These are phyloP conservation scores for Saccharomycopsis crataegensis DNA, from an alignment of 1,139 yeast genomes.

Conservation along the genomic window DNA sequence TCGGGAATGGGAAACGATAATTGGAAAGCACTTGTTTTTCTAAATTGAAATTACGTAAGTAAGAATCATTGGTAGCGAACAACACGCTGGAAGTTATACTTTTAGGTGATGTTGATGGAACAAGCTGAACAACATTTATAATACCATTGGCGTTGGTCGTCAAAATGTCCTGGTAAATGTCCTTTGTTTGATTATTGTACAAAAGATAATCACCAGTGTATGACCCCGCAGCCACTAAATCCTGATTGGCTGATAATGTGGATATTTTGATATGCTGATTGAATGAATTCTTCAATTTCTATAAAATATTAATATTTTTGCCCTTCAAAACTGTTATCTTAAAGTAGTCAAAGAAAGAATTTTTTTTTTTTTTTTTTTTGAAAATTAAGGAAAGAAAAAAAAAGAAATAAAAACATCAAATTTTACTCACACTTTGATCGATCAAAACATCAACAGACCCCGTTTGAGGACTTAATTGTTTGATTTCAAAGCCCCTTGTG, in stretches of 20 bases:
- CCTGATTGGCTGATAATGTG: slow-evolving; percentile 39
- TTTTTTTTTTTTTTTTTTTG: too few relatives aligned
- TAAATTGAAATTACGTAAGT: slow-evolving; percentile 37
- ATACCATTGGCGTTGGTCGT: slow-evolving; percentile 44
- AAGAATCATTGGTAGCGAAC: slow-evolving; percentile 45
- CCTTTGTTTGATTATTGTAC: slow-evolving; percentile 29
- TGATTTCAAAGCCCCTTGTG: slow-evolving; percentile 24
- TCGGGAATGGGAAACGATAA: slow-evolving; percentile 36
- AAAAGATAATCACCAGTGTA: slow-evolving; percentile 47
- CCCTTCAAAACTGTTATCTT: too few relatives aligned
- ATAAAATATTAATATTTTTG: not conserved
- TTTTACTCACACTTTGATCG: slow-evolving; percentile 30
- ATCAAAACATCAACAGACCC: slow-evolving; percentile 34
- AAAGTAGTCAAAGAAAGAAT: not conserved
- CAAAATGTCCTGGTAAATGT: slow-evolving; percentile 33
- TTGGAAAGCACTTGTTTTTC: slow-evolving; percentile 22
- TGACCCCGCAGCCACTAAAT: slow-evolving; percentile 46
- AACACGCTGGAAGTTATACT: slow-evolving; percentile 26
- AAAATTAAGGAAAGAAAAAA: not conserved
- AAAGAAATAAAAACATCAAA: too few relatives aligned
- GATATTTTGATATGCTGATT: slow-evolving; percentile 34
- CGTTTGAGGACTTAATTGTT: slow-evolving; percentile 26
- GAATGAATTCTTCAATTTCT: slow-evolving; percentile 19
- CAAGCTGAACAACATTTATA: slow-evolving; percentile 44
- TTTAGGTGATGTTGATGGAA: slow-evolving; percentile 13